Conservation (phyloP, 2,329 filamentous ascomycete species). For the Exophiala dermatitidis region DNA sequence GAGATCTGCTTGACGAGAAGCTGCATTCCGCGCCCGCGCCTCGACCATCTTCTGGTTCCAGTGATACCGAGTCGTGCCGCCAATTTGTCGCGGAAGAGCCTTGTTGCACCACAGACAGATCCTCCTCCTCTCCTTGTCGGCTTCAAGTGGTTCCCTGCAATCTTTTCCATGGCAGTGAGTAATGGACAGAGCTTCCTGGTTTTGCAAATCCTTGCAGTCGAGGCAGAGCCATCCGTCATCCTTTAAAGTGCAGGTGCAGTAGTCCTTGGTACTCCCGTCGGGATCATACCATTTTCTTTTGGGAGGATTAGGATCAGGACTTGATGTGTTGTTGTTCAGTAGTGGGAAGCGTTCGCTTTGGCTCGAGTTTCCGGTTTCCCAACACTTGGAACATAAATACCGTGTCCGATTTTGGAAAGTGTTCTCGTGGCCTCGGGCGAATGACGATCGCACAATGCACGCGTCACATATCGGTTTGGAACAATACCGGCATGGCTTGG, state of each 20-base stretch:
- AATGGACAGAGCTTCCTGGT: slow-evolving; percentile 21
- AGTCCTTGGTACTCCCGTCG: slow-evolving; percentile 21
- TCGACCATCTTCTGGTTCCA: slow-evolving; percentile 27
- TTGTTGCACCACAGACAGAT: slow-evolving; percentile 32
- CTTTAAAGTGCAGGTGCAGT: slow-evolving; percentile 28
- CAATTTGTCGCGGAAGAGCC: slow-evolving; percentile 24
- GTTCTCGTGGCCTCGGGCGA: slow-evolving; percentile 26
- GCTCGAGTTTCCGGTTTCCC: slow-evolving; percentile 27
- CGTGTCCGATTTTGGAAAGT: slow-evolving; percentile 30
- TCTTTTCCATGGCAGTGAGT: slow-evolving; percentile 27
- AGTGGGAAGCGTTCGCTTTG: slow-evolving; percentile 24
- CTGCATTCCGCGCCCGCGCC: slow-evolving; percentile 20
- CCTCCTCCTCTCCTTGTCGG: slow-evolving; percentile 28
- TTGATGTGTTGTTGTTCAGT: not conserved
- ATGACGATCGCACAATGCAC: slow-evolving; percentile 30
- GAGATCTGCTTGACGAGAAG: slow-evolving; percentile 23
- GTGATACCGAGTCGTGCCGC: slow-evolving; percentile 22
- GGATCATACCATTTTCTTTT: slow-evolving; percentile 15
- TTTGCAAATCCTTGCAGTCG: slow-evolving; percentile 29
- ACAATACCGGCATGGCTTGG: slow-evolving; percentile 29
- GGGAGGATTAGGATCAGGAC: not conserved
- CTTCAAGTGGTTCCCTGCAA: slow-evolving; percentile 24
- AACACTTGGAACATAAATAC: slow-evolving; percentile 29
- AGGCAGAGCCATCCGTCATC: slow-evolving; percentile 29
- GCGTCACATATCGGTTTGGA: slow-evolving; percentile 30